Evolutionary conservation across 2,329 filamentous ascomycete genomes (phyloP).

Genomic region (Fusarium veterinarium): DNA sequence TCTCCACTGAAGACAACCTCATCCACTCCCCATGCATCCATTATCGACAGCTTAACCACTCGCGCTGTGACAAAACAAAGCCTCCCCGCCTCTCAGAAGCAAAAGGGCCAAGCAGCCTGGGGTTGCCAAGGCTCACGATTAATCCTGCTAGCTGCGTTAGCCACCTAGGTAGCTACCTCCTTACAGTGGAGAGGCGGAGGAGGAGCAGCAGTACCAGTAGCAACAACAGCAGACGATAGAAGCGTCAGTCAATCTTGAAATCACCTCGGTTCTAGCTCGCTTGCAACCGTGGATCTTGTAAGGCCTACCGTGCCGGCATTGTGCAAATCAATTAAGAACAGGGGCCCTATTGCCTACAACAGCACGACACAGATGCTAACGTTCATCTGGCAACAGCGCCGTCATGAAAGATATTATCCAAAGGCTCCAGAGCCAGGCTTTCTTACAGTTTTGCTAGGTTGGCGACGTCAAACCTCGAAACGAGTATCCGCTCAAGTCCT

Average conservation of each 20-base stretch:
- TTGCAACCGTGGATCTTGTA: conserved; percentile 29
- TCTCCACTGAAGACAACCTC: conserved; percentile 33
- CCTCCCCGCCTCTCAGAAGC: conserved; percentile 36
- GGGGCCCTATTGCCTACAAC: conserved; percentile 11
- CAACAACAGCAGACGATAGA: not conserved
- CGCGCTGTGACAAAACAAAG: conserved; percentile 28
- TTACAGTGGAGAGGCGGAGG: conserved; percentile 5
- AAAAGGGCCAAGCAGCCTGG: conserved; percentile 37
- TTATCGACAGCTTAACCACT: conserved; percentile 31
- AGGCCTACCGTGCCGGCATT: conserved; percentile 19
- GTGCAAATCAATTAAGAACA: conserved; percentile 30
- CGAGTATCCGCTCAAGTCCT: conserved; percentile 13
- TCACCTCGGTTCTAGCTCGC: conserved; percentile 19
- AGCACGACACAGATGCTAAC: conserved; percentile 16
- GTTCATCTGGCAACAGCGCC: conserved; percentile 29
- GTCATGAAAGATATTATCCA: conserved; percentile 11
- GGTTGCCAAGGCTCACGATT: conserved; percentile 35
- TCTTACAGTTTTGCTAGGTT: conserved; percentile 14
- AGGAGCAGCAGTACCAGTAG: not conserved
- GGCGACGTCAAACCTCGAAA: conserved; percentile 25
- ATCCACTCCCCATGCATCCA: conserved; percentile 36
- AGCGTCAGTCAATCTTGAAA: conserved; percentile 22
- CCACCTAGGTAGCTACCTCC: conserved; percentile 1
- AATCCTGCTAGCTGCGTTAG: conserved; percentile 7
- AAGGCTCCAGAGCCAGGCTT: not conserved